Conservation (phyloP, 345 rosid species). For the Sapria himalayana region DNA sequence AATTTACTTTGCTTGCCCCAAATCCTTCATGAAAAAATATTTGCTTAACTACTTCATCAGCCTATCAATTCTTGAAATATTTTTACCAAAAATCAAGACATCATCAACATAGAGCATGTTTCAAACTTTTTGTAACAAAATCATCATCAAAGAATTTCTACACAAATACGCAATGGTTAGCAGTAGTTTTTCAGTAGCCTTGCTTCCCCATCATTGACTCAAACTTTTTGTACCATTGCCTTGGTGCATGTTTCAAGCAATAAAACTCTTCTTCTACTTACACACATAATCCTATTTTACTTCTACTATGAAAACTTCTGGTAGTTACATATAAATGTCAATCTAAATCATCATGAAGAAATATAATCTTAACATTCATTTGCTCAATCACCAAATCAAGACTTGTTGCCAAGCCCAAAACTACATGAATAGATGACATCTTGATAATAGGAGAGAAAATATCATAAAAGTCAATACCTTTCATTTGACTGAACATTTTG, state of each 20-base stretch:
- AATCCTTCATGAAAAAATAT: neutral
- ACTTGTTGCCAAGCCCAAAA: neutral
- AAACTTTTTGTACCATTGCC: constrained; percentile 2
- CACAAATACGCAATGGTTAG: neutral
- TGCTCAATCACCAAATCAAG: neutral
- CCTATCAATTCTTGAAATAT: constrained; percentile 1
- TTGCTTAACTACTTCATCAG: constrained; percentile 4
- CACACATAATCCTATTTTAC: no score
- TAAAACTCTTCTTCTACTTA: constrained; percentile 1
- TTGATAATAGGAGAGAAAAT: neutral
- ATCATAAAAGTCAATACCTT: no score
- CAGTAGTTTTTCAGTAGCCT: neutral
- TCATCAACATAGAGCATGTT: constrained; percentile 1
- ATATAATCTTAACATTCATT: neutral
- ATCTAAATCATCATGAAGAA: constrained; percentile 1
- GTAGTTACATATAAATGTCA: no score
- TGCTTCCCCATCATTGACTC: neutral
- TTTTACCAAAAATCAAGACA: constrained; percentile 2
- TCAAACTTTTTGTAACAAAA: neutral
- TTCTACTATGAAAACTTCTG: no score
- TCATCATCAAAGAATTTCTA: constrained; percentile 1
- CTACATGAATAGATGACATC: neutral
- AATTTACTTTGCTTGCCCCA: neutral
- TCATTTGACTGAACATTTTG: no score
- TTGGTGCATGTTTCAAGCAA: neutral